Conservation (phyloP, 2,329 filamentous ascomycete species). For the Cercospora janseana region DNA sequence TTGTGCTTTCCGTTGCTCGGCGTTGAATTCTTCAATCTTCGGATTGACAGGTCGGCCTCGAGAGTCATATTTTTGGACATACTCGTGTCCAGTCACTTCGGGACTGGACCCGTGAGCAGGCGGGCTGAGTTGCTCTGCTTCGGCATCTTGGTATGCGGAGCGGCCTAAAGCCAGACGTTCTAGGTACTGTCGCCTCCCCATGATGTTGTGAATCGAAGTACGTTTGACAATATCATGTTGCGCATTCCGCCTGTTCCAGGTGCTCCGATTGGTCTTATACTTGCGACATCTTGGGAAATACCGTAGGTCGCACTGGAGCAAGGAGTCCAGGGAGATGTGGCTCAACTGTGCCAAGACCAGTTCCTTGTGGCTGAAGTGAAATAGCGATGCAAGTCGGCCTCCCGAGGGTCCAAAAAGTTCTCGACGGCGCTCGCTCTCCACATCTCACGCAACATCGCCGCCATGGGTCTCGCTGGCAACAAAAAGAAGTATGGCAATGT, state of each 20-base stretch:
- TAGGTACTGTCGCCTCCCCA: constrained; percentile 36
- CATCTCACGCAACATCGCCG: constrained; percentile 16
- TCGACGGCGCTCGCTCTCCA: background rate
- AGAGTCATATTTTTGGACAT: constrained; percentile 46
- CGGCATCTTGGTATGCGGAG: constrained; percentile 45
- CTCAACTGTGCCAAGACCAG: constrained; percentile 3
- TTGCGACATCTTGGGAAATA: too few species aligned
- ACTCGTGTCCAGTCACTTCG: constrained; percentile 7
- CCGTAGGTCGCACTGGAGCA: background rate
- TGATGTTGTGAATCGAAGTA: constrained; percentile 11
- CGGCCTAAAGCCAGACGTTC: constrained; percentile 38
- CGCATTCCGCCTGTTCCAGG: too few species aligned
- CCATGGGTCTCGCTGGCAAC: constrained; percentile 66
- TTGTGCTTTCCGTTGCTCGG: constrained; percentile 45
- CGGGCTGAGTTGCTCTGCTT: constrained; percentile 43
- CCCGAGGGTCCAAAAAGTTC: constrained; percentile 12
- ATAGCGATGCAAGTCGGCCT: background rate
- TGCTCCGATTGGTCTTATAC: too few species aligned
- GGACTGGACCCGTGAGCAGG: constrained; percentile 24
- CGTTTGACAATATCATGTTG: background rate
- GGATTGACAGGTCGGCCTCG: constrained; percentile 47
- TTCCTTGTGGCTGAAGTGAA: background rate
- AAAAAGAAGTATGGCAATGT: constrained; percentile 13
- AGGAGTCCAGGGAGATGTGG: background rate
- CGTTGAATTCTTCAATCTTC: constrained; percentile 41